Conservation (phyloP, 129 eudicot species). For the Artemisia annua region DNA sequence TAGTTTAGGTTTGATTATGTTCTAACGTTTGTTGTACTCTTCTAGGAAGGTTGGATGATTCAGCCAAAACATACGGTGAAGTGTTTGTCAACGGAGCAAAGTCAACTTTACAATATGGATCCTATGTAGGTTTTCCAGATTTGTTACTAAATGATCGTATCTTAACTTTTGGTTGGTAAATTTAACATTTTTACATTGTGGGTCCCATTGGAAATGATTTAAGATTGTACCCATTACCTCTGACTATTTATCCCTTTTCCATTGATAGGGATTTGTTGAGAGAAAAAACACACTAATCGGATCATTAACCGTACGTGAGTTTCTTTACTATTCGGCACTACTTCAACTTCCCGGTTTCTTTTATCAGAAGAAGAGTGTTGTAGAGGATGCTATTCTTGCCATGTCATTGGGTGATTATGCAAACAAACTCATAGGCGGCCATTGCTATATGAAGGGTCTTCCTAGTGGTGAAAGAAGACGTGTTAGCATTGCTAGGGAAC, state of each 20-base stretch:
- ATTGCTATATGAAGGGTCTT: constrained; percentile 86
- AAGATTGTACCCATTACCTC: background rate
- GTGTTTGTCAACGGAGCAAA: constrained; percentile 80
- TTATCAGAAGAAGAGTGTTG: constrained; percentile 67
- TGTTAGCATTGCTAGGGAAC: constrained; percentile 90
- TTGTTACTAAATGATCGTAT: background rate
- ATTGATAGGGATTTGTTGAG: constrained; percentile 58
- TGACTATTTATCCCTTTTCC: background rate
- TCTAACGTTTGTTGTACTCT: constrained; percentile 17
- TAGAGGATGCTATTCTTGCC: constrained; percentile 88
- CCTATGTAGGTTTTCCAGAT: constrained; percentile 65
- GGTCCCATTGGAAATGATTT: background rate
- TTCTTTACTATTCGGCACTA: constrained; percentile 91
- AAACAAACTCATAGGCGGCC: constrained; percentile 89
- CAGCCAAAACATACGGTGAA: constrained; percentile 79
- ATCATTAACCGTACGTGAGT: constrained; percentile 78
- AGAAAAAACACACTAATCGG: constrained; percentile 75
- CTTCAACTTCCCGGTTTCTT: constrained; percentile 96
- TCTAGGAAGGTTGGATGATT: constrained; percentile 92
- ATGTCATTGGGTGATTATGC: constrained; percentile 93
- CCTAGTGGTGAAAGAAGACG: constrained; percentile 93
- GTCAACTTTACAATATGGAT: constrained; percentile 67
- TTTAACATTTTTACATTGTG: constrained; percentile 1
- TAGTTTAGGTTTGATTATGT: constrained; percentile 10
- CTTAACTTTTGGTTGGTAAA: background rate